Conservation (phyloP, 2,329 filamentous ascomycete genomes). For the Aspergillus fumigatus region DNA sequence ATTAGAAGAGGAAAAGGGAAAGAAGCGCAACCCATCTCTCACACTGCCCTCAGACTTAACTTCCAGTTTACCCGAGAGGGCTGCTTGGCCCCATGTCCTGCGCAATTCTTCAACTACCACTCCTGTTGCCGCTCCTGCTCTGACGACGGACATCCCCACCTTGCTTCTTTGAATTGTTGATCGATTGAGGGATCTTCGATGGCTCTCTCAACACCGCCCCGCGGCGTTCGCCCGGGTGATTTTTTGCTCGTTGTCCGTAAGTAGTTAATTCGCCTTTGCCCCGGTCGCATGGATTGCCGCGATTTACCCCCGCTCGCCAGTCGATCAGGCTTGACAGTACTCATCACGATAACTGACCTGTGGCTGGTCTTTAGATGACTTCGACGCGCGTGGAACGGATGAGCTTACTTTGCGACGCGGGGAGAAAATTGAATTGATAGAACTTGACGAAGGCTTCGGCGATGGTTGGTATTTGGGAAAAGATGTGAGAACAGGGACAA, state of each 20-base stretch:
- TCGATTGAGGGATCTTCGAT: conserved; percentile 20
- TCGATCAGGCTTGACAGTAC: conserved; percentile 13
- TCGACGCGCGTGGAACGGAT: conserved; percentile 83
- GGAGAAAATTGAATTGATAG: conserved; percentile 59
- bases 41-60: neutral
- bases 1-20: neutral
- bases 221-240: conserved; percentile 38
- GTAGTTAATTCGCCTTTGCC: conserved; percentile 19
- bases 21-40: neutral
- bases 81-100: conserved; percentile 29
- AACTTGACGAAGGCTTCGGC: conserved; percentile 63
- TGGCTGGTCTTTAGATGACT: conserved; percentile 67
- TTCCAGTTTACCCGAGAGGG: conserved; percentile 16
- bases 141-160: neutral
- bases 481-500: conserved; percentile 38
- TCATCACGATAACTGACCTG: conserved; percentile 12
- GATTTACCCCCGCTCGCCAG: conserved; percentile 1
- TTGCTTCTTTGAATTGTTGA: conserved; percentile 2
- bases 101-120: conserved; percentile 17
- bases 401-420: conserved; percentile 83
- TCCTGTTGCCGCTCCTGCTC: conserved; percentile 6
- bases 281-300: conserved; percentile 2
- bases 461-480: conserved; percentile 63
- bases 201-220: conserved; percentile 32
- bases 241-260: conserved; percentile 43